phyloP scores from a whole-genome alignment of 306 rosid species.

The Sindora glabra region DNA sequence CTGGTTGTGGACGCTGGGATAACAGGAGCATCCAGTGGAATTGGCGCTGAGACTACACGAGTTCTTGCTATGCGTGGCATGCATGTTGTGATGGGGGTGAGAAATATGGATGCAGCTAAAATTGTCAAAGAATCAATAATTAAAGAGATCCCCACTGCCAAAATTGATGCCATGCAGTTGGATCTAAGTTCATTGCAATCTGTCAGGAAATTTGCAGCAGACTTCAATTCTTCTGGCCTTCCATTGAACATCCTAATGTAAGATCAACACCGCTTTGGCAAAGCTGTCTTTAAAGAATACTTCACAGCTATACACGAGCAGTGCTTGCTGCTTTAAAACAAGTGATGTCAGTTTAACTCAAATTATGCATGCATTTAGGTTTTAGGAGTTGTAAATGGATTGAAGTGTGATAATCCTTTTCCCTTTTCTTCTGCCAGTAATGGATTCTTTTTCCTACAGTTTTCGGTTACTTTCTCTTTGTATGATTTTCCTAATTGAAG shows the following conservation, averaged over 20 bases:
- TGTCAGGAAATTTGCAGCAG: conserved; percentile 58
- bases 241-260: conserved; percentile 81
- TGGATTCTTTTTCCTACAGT: not conserved
- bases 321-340: too few relatives aligned
- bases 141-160: conserved; percentile 63
- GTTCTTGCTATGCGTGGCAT: conserved; percentile 87
- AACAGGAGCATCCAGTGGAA: conserved; percentile 81
- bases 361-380: too few relatives aligned
- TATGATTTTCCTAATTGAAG: not conserved
- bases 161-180: conserved; percentile 67
- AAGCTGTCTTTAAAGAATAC: too few relatives aligned
- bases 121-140: conserved; percentile 44
- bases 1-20: not conserved
- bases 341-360: too few relatives aligned
- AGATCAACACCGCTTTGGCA: too few relatives aligned
- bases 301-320: not conserved
- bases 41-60: conserved; percentile 68
- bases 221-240: conserved; percentile 39
- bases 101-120: conserved; percentile 54
- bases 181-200: conserved; percentile 70
- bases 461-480: too few relatives aligned
- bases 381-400: too few relatives aligned
- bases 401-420: too few relatives aligned
- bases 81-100: conserved; percentile 71
- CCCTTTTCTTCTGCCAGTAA: too few relatives aligned